A percentile compares a stretch with the other conserved stretches of the same genome.
phyloP scores from a whole-genome alignment of 2,329 filamentous ascomycete species.

The Scolecobasidium constrictum region DNA sequence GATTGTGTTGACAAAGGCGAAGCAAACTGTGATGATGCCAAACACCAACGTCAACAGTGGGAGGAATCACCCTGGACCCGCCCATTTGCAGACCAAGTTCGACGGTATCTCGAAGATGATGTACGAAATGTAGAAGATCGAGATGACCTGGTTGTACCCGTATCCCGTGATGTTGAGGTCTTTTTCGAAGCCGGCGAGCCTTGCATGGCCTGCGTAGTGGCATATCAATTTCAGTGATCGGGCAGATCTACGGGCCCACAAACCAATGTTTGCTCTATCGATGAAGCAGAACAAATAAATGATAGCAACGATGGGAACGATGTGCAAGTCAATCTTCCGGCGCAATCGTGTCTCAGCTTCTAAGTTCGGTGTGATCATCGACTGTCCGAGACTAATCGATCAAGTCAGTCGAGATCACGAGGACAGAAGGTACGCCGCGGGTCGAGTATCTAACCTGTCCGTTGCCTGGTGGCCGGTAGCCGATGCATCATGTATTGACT shows the following conservation, averaged over 20 bases:
- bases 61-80: constrained; percentile 64
- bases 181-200: constrained; percentile 51
- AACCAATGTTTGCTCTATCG: constrained; percentile 61
- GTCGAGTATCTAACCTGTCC: too few relatives aligned
- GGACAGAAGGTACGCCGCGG: too few relatives aligned
- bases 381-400: constrained; percentile 5
- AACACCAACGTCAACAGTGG: constrained; percentile 48
- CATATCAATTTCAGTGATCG: too few relatives aligned
- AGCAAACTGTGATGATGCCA: constrained; percentile 51
- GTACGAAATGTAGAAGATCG: constrained; percentile 62
- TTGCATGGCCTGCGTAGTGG: too few relatives aligned
- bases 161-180: constrained; percentile 50
- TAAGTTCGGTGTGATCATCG: background rate
- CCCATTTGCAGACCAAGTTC: constrained; percentile 58
- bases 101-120: constrained; percentile 63
- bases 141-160: constrained; percentile 59
- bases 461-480: too few relatives aligned
- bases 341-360: constrained; percentile 47
- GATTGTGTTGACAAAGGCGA: constrained; percentile 55
- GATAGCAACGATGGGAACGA: constrained; percentile 54
- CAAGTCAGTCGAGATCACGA: too few relatives aligned
- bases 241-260: too few relatives aligned
- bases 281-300: constrained; percentile 67
- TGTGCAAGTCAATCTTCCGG: constrained; percentile 53
- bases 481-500: too few relatives aligned